A percentile compares a stretch with the other conserved stretches of the same genome.
Evolutionary conservation across 2,329 filamentous ascomycete species (phyloP).

Genomic region (Tolypocladium ovalisporum): DNA sequence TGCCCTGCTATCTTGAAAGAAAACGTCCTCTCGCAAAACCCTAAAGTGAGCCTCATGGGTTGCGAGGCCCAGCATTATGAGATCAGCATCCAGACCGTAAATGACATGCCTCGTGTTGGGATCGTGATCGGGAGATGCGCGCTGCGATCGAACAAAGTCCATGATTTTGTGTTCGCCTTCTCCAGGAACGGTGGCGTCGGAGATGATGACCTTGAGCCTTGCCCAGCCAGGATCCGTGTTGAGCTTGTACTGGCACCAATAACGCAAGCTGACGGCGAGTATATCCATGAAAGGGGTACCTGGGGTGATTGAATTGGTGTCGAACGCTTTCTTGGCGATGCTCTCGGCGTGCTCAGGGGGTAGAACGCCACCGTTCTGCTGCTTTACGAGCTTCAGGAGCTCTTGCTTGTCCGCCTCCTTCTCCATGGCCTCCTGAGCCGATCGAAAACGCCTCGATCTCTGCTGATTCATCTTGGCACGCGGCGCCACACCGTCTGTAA

Average conservation of each 20-base stretch:
- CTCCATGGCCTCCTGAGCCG: slow-evolving; percentile 87
- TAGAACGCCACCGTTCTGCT: slow-evolving; percentile 58
- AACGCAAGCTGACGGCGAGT: slow-evolving; percentile 77
- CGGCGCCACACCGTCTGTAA: slow-evolving; percentile 81
- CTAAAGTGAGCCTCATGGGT: slow-evolving; percentile 97
- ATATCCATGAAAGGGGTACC: slow-evolving; percentile 99
- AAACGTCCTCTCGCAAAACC: slow-evolving; percentile 93
- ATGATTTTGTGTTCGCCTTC: slow-evolving; percentile 99
- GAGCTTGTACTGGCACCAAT: slow-evolving; percentile 96
- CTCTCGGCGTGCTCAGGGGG: slow-evolving; percentile 51
- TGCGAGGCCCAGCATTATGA: slow-evolving; percentile 95
- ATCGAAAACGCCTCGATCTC: slow-evolving; percentile 86
- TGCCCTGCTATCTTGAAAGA: slow-evolving; percentile 76
- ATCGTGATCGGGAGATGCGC: slow-evolving; percentile 80
- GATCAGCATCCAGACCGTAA: slow-evolving; percentile 92
- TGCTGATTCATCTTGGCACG: slow-evolving; percentile 99
- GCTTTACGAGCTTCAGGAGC: slow-evolving; percentile 72
- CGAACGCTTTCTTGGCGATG: slow-evolving; percentile 80
- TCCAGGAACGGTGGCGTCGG: slow-evolving; percentile 92
- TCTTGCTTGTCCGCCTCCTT: slow-evolving; percentile 88
- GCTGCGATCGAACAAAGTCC: slow-evolving; percentile 92
- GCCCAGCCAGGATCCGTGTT: slow-evolving; percentile 96
- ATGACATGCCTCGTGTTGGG: slow-evolving; percentile 97
- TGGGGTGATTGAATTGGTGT: slow-evolving; percentile 78
- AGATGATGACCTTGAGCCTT: slow-evolving; percentile 94